Evolutionary conservation across 345 rosid genomes (phyloP), one percentile per base, ranked within the genome.

Genomic region (Firmiana major): DNA sequence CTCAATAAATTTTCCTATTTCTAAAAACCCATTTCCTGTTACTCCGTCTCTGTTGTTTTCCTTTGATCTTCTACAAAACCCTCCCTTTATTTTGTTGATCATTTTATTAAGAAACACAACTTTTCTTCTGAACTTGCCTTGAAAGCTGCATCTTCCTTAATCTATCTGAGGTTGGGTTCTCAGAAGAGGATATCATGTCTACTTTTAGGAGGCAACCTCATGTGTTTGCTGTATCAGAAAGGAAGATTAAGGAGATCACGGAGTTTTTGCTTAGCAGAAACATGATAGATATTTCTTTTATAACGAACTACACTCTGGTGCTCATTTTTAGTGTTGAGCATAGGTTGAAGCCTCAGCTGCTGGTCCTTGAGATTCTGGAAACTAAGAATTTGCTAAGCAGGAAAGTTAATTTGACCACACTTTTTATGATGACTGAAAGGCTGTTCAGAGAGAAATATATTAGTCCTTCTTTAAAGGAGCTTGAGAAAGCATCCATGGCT

Each of bases 151-250:
- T 79, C 80, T 16, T 43, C 59, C 43, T 31, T 28, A 34, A 34
- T 12, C 21, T 24, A 5, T 58, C 9, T 83, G 12, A 73, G 26
- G n/a, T 84, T 58, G 87, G 87, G 54, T 80, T 81, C 12, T 71
- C 85, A 2, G 85, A 82, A 38, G 82, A 75, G 31, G 76, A 86
- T 64, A 82, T 78, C 13, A 2, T 75, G 24, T 42, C 13, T 9
- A 42, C 74, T 19, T 80, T 81, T 46, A 81, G 83, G 77, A 86
- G 49, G 73, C 26, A 9, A 54, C 90, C 89, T 3, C 79, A 31
- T 5, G 82, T 67, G 34, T 82, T 88, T 36, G 36, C 82, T 24
- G 42, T 63, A 11, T 84, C 86, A 0, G 80, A 78, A 75, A 76
- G 36, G 71, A 86, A 88, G 66, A 72, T 88, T 40, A 79, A 38